Evolutionary conservation across 225 moss, liverwort and hornwort species (phyloP), one percentile per base, ranked within the genome.

Genomic region (Pseudisothecium myosuroides): DNA sequence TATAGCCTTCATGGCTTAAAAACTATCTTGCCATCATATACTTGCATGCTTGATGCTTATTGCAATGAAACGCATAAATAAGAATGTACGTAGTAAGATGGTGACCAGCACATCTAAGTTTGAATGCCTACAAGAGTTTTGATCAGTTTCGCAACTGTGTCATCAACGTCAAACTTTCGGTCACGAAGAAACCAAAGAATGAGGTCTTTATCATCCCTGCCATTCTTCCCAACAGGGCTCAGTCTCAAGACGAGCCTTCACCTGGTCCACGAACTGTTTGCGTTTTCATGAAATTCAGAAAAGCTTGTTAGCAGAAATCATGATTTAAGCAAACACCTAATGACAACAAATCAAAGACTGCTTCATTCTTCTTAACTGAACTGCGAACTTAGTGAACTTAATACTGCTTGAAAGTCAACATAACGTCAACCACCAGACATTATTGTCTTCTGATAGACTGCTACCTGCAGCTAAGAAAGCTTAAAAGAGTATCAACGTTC

Each of bases 171-270:
- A 50, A 94, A 94, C 86, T 95, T 95, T 71, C 95, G 92, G 89
- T 96, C 96, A 43, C 93, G 93, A 76, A 96, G 92, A 88, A 96
- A 96, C 96, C 95, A 96, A 24, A 94, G 87, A 83, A 96, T 90
- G 39, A 95, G 89, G 65, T 88, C 92, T 45, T 89, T 84, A 65
- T 96, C 95, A 68, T 95, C 95, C 72, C 94, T 91, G 86, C 96
- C 95, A 87, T 96, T 93, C 87, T 93, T 95, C 72, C 95, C 96
- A 71, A 91, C 83, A 71, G 92, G 93, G 95, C 90, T 96, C 96
- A 29, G 87, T 91, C 82, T 91, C 93, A 58, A 95, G 92, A 27
- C 93, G 93, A 80, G 88, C 84, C 90, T 93, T 95, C 89, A 95
- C 95, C 91, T 95, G 94, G 50, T 92, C 92, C 87, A 96, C 92